Evolutionary conservation across 495 filamentous ascomycete genomes (phyloP).

Genomic region (Penicillium ochrochloron): DNA sequence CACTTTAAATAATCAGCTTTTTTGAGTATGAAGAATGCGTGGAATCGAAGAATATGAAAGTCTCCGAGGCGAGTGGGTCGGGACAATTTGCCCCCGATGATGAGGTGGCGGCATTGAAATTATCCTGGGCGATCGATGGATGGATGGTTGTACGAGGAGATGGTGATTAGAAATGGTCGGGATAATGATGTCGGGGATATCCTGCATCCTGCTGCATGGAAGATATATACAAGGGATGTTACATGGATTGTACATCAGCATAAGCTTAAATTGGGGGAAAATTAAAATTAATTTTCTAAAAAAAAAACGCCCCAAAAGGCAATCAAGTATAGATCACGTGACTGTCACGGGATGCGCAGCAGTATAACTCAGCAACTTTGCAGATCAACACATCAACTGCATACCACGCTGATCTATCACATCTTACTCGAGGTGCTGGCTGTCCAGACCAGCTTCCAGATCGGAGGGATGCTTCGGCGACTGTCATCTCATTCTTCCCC

Average conservation of each 20-base stretch:
- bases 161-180: background rate
- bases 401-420: background rate
- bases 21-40: background rate
- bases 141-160: background rate
- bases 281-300: no score
- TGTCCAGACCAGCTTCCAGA: background rate
- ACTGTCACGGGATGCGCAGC: background rate
- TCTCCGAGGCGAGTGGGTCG: conserved; percentile 16
- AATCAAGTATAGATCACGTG: background rate
- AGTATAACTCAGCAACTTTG: no score
- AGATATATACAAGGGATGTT: no score
- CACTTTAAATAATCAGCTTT: background rate
- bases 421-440: no score
- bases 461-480: background rate
- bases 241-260: background rate
- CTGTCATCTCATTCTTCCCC: background rate
- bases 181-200: background rate
- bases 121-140: background rate
- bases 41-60: conserved; percentile 7
- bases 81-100: conserved; percentile 9
- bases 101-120: background rate
- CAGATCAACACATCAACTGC: background rate
- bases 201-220: background rate
- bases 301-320: no score
- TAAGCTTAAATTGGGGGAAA: no score